These are phyloP conservation scores for Pleurotus eryngii DNA, from an alignment of 768 basidiomycete genomes.

Conservation along the genomic window DNA sequence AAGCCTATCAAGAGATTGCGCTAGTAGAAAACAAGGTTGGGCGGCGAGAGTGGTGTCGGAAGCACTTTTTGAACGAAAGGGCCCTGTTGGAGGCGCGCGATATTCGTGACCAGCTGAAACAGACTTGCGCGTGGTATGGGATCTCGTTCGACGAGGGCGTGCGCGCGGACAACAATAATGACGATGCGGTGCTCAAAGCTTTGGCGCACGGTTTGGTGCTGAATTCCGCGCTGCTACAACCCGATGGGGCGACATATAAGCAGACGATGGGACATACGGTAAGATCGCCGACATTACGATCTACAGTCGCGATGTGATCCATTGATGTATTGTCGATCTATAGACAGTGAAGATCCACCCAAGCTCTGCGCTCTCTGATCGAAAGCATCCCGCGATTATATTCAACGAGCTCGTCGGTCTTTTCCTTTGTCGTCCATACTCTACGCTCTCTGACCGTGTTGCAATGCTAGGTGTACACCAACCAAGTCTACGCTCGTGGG, in stretches of 20 bases:
- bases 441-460: background rate
- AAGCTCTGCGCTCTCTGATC: conserved; percentile 75
- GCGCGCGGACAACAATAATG: conserved; percentile 64
- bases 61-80: conserved; percentile 80
- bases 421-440: background rate
- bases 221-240: conserved; percentile 80
- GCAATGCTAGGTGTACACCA: conserved; percentile 65
- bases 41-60: conserved; percentile 76
- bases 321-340: conserved; percentile 3
- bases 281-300: conserved; percentile 17
- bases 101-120: conserved; percentile 75
- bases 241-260: conserved; percentile 80
- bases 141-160: conserved; percentile 60
- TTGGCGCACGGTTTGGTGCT: conserved; percentile 75
- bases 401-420: conserved; percentile 86
- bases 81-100: conserved; percentile 75
- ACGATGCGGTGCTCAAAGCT: conserved; percentile 67
- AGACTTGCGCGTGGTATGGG: conserved; percentile 54
- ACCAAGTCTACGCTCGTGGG: conserved; percentile 85
- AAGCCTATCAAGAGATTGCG: conserved; percentile 73
- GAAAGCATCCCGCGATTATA: conserved; percentile 82
- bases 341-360: conserved; percentile 89
- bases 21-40: conserved; percentile 41
- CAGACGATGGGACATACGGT: conserved; percentile 72
- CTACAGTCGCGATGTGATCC: background rate